Evolutionary conservation across 2,329 filamentous ascomycete genomes (phyloP).

Genomic region (Colletotrichum tamarilloi): DNA sequence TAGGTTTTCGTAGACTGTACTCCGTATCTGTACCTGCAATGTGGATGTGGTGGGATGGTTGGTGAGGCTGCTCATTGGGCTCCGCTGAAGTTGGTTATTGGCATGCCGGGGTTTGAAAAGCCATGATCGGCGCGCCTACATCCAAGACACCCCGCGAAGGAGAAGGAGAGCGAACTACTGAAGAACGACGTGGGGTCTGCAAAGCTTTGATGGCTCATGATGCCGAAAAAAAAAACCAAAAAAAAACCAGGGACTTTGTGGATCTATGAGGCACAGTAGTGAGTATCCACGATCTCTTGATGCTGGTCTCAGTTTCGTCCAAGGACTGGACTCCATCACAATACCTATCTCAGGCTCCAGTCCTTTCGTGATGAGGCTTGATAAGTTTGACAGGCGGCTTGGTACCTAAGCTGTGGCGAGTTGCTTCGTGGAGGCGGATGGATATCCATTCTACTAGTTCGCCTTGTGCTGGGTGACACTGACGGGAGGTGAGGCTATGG

Average conservation of each 20-base stretch:
- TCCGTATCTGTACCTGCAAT: neutral
- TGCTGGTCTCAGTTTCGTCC: neutral
- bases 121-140: conserved; percentile 15
- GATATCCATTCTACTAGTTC: neutral
- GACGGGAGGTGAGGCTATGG: neutral
- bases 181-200: neutral
- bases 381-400: neutral
- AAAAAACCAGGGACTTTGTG: neutral
- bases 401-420: neutral
- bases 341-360: neutral
- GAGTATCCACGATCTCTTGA: neutral
- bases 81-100: neutral
- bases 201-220: neutral
- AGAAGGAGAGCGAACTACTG: neutral
- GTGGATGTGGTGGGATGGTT: conserved; percentile 24
- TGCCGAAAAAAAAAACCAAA: neutral
- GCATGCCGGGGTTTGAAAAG: neutral
- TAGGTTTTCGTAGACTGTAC: neutral
- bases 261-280: neutral
- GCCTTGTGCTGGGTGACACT: neutral
- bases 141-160: conserved; percentile 5
- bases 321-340: neutral
- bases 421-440: neutral
- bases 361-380: neutral
- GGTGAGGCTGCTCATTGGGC: conserved; percentile 25